Evolutionary conservation across 1,284 basidiomycete genomes (phyloP), one percentile per base, ranked within the genome.

Genomic region (Ganoderma lingzhi): DNA sequence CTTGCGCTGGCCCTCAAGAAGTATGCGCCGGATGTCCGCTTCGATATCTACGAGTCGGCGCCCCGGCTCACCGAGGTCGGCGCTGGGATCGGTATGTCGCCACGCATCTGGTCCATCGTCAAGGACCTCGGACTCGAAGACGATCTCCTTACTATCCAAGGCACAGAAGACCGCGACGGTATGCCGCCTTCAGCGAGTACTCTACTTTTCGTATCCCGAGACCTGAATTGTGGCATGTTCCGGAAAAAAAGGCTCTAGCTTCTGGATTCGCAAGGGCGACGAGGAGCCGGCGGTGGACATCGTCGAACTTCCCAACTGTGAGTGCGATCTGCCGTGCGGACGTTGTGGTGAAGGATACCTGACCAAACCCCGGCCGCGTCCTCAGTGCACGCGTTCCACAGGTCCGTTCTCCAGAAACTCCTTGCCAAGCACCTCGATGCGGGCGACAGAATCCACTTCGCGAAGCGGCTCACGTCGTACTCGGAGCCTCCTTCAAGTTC

Each of bases 401-500:
- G 63, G n/a, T 32, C 63, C 5, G 28, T 56, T 37, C 41, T 64
- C 10, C 63, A 64, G 39, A 15, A 42, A 15, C 35, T 64, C 35
- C 41, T 64, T 0, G 53, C 53, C 23, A 19, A 58, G 17, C 32
- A 64, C 8, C 37, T 64, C 39, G 23, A 41, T 17, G 32, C 53
- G 5, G 30, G 30, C 19, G 32, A 39, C 12, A 14, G 41, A 2
- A 42, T 83, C 15, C 80, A 84, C 64, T 85, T 83, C 76, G 82
- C 80, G 14, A 88, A 87, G 75, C 84, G 86, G 6, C 80, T 88
- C 63, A 77, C 77, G 58, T 84, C 84, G 17, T 89, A 86, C 74
- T 76, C 73, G 0, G 84, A 86, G 72, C n/a, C 39, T 1, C 23
- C 23, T 23, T 23, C 23, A 1, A 23, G 23, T 4, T 65, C 39